Conservation (phyloP, 2,329 filamentous ascomycete species). For the Arthrobotrys iridis region DNA sequence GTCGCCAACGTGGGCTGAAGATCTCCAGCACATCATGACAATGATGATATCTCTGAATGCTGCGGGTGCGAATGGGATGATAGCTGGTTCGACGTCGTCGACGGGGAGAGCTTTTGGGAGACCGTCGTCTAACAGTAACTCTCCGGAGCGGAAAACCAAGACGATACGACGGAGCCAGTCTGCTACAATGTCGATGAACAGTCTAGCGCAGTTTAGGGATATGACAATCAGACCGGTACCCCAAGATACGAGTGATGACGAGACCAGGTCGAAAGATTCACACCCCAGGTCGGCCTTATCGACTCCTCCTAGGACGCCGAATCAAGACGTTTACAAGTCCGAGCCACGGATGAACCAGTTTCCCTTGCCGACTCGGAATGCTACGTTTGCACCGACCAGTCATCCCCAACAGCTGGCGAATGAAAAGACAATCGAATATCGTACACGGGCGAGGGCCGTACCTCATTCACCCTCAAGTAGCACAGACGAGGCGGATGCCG, state of each 20-base stretch:
- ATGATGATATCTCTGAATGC: constrained; percentile 49
- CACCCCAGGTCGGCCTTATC: constrained; percentile 30
- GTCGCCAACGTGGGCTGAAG: background rate
- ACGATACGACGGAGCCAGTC: constrained; percentile 45
- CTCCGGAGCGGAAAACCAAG: constrained; percentile 35
- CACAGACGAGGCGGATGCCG: constrained; percentile 11
- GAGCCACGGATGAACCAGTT: constrained; percentile 24
- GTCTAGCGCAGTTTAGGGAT: constrained; percentile 42
- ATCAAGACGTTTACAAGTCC: constrained; percentile 5
- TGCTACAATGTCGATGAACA: constrained; percentile 36
- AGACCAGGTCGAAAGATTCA: constrained; percentile 4
- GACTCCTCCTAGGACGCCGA: constrained; percentile 48
- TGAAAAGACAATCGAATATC: constrained; percentile 46
- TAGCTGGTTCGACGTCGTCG: constrained; percentile 1
- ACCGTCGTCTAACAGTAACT: constrained; percentile 34
- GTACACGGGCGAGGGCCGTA: constrained; percentile 23
- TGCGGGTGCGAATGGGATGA: constrained; percentile 10
- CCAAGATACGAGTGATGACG: constrained; percentile 23
- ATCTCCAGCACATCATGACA: constrained; percentile 9
- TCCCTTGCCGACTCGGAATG: constrained; percentile 20
- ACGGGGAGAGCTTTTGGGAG: constrained; percentile 26
- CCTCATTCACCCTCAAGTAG: constrained; percentile 46
- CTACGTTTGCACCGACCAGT: constrained; percentile 13
- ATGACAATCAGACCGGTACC: constrained; percentile 42
- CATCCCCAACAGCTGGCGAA: constrained; percentile 21